A percentile compares a stretch with the other conserved stretches of the same genome.
These are phyloP conservation scores for Vairimorpha apis DNA, from an alignment of 371 early-diverging fungal species.

Conservation along the genomic window DNA sequence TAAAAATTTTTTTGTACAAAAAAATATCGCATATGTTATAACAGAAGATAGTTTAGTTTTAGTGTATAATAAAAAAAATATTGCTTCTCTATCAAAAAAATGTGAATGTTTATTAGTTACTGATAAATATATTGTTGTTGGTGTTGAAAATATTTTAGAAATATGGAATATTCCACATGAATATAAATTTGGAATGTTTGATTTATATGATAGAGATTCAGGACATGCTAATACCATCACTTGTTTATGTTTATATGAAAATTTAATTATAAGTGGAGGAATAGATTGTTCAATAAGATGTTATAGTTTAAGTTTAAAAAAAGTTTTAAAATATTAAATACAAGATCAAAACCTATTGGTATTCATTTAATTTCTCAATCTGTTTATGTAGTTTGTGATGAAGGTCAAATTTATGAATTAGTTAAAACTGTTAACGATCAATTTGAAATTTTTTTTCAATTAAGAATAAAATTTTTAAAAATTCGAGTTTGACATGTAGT, in stretches of 20 bases:
- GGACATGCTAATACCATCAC: conserved; percentile 25
- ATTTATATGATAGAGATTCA: conserved; percentile 6
- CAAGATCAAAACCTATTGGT: conserved; percentile 18
- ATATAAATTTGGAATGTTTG: conserved; percentile 39
- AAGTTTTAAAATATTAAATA: conserved; percentile 1
- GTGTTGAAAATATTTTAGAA: conserved; percentile 29
- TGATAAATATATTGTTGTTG: conserved; percentile 27
- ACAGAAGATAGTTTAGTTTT: conserved; percentile 37
- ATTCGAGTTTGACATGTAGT: not conserved
- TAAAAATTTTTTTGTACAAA: not conserved
- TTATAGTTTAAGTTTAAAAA: conserved; percentile 20
- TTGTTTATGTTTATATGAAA: conserved; percentile 19
- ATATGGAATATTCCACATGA: conserved; percentile 50
- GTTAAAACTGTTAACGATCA: not conserved
- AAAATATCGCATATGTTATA: conserved; percentile 9
- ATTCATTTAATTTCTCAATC: conserved; percentile 1
- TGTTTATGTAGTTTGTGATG: conserved; percentile 22
- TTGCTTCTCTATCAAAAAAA: conserved; percentile 16
- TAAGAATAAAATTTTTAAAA: conserved; percentile 5
- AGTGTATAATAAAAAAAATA: conserved; percentile 21
- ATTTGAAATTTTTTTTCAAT: too few species aligned
- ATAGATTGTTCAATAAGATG: conserved; percentile 35
- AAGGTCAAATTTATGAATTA: conserved; percentile 4
- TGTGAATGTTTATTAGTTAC: not conserved
- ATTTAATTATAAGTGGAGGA: conserved; percentile 17